Base-by-base conservation (phyloP, 2,329 filamentous ascomycete species). In the Aspergillus phoenicis region DNA sequence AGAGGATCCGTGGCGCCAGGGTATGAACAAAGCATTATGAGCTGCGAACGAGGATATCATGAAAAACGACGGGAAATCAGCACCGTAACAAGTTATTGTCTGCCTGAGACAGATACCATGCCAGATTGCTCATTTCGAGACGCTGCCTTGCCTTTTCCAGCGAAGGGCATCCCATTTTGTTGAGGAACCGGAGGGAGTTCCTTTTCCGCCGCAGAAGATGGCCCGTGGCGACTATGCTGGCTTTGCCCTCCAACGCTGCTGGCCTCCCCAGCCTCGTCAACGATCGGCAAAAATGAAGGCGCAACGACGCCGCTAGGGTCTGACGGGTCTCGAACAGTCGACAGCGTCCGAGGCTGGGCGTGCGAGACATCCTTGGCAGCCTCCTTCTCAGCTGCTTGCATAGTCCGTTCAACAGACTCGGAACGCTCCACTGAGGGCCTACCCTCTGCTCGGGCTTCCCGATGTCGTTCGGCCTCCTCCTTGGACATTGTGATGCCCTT, bases 221-320 rank as follows among this genome's bases (percentile, higher is more conserved):
- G 68, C 15, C 69, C 67, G 53, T 71, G 64, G 64, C 70, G 70
- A 75, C 84, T 85, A 60, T 80, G 78, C 22, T 82, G 82, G 70
- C 85, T 86, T 57, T 83, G 83, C 30, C 83, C 85, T 1, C 87
- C 86, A 24, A 87, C 83, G 62, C 89, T 91, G 7, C 83, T 85
- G 8, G 83, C 88, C 75, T 97, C 94, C 5, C 87, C 90, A n/a
- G 87, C 89, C 77, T 98, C 94, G 67, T 97, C 91, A 6, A 98
- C 93, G 8, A 97, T 89, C 0, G 94, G 94, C 2, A 98, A 79
- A 1, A 83, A 87, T 33, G 82, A 82, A 11, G 84, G 81, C 26
- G 72, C 73, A 11, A 82, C 76, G 13, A 84, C 82, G 78, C 84
- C 71, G 73, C 73, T 70, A 74, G 87, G 73, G 68, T 89, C 82